Evolutionary conservation across 768 basidiomycete genomes (phyloP), one percentile per base, ranked within the genome.

Genomic region (Trametes cingulata): DNA sequence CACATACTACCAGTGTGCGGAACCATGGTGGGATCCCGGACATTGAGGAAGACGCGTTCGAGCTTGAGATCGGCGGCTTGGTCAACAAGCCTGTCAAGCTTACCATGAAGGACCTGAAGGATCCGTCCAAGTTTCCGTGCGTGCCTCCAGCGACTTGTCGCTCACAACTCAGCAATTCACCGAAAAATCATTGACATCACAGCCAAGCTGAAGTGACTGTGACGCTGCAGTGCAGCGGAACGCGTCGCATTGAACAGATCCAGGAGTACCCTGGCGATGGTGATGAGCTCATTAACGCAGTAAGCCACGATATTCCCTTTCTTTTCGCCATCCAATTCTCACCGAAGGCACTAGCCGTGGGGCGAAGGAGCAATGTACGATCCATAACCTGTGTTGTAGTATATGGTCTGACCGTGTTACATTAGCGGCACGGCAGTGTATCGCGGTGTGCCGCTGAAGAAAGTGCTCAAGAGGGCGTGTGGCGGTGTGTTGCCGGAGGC

Each of bases 141-240:
- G 80, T 56, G 19, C 3, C 41, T 65, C 20, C 13, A 12, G 17
- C 49, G 5, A 27, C 8, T 6, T 17, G 5, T 19, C 17, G 2
- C 6, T 19, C 13, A 3, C 6, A 9, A n/a, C n/a, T 8, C 6
- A 6, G 14, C 33, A 17, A 3, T 6, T 29, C 42, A 1, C 27
- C 19, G 20, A 2, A 7, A 2, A 12, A 14, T 29, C 20, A 3
- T 9, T 17, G 0, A 20, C n/a, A 37, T 48, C 2, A 19, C 24
- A 39, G 81, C 3, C 82, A 82, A 71, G 59, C 62, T 3, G 78
- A 81, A 64, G 74, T 83, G 8, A 82, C 82, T 0, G 77, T 82
- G 33, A 83, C 82, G n/a, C 66, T 83, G 17, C 82, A 83, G 65
- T 83, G 82, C 68, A 81, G 78, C 43, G 81, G 83, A 8, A 83